These are phyloP conservation scores for Phoenix dactylifera DNA, from an alignment of 176 grass and related monocot species.

Conservation along the genomic window DNA sequence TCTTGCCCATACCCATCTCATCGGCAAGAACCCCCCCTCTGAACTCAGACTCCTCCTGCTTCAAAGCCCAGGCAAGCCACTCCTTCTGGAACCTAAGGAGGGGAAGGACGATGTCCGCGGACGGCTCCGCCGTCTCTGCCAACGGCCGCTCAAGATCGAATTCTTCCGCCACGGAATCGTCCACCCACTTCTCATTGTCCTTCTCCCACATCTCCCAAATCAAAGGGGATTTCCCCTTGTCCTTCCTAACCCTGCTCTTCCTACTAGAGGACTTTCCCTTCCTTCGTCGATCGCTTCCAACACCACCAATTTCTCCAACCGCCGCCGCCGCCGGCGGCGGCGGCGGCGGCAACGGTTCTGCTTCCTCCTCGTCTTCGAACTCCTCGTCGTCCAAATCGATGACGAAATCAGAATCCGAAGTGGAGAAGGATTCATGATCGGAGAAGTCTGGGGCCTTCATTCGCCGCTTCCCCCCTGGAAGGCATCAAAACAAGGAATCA, in stretches of 20 bases:
- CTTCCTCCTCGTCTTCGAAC: neutral
- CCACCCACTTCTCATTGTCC: conserved; percentile 52
- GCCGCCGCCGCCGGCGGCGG: neutral
- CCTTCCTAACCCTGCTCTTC: neutral
- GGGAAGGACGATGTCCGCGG: conserved; percentile 44
- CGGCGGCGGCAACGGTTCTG: neutral
- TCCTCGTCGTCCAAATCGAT: neutral
- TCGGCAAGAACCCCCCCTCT: conserved; percentile 81
- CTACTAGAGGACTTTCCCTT: neutral
- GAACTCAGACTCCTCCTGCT: conserved; percentile 47
- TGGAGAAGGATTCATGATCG: neutral
- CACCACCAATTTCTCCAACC: neutral
- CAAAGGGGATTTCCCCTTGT: conserved; percentile 8
- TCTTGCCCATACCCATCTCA: conserved; percentile 99
- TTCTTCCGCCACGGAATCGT: conserved; percentile 5
- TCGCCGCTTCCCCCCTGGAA: neutral
- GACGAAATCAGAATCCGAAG: conserved; percentile 7
- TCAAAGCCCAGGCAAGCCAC: conserved; percentile 84
- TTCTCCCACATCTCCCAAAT: conserved; percentile 54
- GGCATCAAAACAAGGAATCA: neutral
- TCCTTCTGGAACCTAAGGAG: conserved; percentile 91
- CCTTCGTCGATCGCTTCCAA: no score
- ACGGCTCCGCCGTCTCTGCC: conserved; percentile 31
- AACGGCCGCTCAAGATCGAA: neutral
- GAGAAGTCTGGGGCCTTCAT: neutral